A percentile compares a stretch with the other conserved stretches of the same genome.
phyloP scores from a whole-genome alignment of 164 flowering plant species.

The Macadamia tetraphylla region DNA sequence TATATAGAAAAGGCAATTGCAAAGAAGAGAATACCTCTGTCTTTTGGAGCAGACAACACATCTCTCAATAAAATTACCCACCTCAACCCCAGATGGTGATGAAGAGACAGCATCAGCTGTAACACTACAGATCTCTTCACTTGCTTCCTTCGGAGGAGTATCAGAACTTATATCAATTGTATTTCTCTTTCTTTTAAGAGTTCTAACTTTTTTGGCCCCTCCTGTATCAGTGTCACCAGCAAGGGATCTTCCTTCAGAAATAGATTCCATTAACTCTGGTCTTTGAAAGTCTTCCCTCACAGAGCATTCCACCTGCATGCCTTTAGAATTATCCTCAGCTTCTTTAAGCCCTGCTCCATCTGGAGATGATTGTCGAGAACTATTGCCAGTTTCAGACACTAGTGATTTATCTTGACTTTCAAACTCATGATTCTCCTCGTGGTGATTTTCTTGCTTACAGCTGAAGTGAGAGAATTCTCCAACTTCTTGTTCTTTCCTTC shows the following conservation, averaged over 20 bases:
- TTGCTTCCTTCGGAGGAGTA: slow-evolving; percentile 17
- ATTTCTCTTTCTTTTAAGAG: slow-evolving; percentile 20
- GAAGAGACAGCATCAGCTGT: slow-evolving; percentile 11
- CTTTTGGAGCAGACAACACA: slow-evolving; percentile 23
- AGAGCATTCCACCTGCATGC: slow-evolving; percentile 7
- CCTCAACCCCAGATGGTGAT: slow-evolving; percentile 13
- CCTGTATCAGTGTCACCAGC: slow-evolving; percentile 7
- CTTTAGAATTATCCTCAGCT: slow-evolving; percentile 9
- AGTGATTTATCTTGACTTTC: slow-evolving; percentile 10
- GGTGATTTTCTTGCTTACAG: slow-evolving; percentile 10
- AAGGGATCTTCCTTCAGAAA: slow-evolving; percentile 12
- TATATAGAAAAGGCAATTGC: neutral
- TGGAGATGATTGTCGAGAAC: slow-evolving; percentile 7
- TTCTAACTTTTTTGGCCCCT: neutral
- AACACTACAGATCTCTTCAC: slow-evolving; percentile 15
- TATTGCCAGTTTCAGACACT: slow-evolving; percentile 12
- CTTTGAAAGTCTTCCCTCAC: slow-evolving; percentile 14
- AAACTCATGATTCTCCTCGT: slow-evolving; percentile 7
- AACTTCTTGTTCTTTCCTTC: slow-evolving; percentile 6
- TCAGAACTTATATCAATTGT: slow-evolving; percentile 17
- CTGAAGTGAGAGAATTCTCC: slow-evolving; percentile 10
- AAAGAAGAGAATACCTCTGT: slow-evolving; percentile 29
- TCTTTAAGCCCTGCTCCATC: slow-evolving; percentile 7
- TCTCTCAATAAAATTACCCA: slow-evolving; percentile 6
- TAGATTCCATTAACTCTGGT: slow-evolving; percentile 8